Evolutionary conservation across 257 asterid genomes (phyloP), one percentile per base, ranked within the genome.

Genomic region (Salvia splendens): DNA sequence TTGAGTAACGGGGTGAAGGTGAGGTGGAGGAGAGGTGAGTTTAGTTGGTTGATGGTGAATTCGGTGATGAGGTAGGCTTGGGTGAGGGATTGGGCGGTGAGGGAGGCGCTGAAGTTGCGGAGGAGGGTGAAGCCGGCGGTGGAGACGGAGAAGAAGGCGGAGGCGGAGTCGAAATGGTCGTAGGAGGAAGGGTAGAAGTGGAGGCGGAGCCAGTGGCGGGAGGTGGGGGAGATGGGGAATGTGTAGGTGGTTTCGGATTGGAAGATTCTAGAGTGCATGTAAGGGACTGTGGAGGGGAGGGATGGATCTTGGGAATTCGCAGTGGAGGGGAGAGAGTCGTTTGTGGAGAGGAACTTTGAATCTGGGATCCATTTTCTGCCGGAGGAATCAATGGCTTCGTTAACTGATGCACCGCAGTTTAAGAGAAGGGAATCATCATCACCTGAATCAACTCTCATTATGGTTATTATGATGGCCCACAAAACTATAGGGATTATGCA

Each of bases 181-280:
- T 86, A 86, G 41, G 69, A 36, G 56, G 91, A 61, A 1, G 97
- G 96, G 56, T 90, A 87, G 71, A 87, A 90, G 76, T 90, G 90
- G 41, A 90, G 95, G 58, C 95, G 71, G 12, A 90, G 71, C 85
- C 85, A 86, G 53, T 90, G 88, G 47, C 95, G 85, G 16, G 12
- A 30, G 0, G 41, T 42, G 0, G 86, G 79, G 4, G 87, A 80
- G 58, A 86, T 20, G 0, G 69, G 10, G 77, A 90, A 81, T 8
- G 42, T 64, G 52, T 87, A 87, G 0, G 85, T 61, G 58, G 95
- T 24, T 79, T 80, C 40, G 47, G 76, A 68, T 56, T 63, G 52
- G 74, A 90, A 86, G 30, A 90, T 35, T 43, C 95, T 78, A 20
- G 95, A 91, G 0, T 83, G 79, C 97, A 87, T 87, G 77, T 85